Conservation (phyloP, 2,329 filamentous ascomycete species). For the Pseudovirgaria hyperparasitica region DNA sequence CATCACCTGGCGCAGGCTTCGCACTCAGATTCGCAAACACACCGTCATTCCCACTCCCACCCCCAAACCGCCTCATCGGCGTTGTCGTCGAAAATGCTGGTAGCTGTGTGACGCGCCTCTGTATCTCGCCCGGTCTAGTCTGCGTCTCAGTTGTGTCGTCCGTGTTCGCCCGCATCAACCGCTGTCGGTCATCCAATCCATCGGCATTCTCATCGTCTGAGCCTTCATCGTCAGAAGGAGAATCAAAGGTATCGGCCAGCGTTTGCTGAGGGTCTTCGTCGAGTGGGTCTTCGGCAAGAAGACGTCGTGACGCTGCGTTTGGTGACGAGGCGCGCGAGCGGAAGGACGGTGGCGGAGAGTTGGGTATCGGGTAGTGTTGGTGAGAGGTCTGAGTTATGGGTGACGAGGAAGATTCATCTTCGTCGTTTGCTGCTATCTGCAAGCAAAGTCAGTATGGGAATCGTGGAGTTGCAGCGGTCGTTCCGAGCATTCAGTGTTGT, state of each 20-base stretch:
- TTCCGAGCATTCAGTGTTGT: conserved; percentile 4
- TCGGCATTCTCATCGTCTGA: conserved; percentile 56
- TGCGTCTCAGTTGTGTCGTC: conserved; percentile 6
- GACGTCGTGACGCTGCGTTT: conserved; percentile 34
- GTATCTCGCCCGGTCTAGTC: conserved; percentile 21
- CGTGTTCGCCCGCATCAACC: conserved; percentile 61
- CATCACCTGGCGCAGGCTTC: conserved; percentile 70
- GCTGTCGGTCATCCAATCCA: conserved; percentile 69
- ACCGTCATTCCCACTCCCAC: conserved; percentile 68
- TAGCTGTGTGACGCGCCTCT: conserved; percentile 40
- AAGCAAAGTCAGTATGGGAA: conserved; percentile 6
- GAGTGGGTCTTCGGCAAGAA: conserved; percentile 40
- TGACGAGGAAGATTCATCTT: conserved; percentile 22
- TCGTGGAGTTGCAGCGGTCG: conserved; percentile 5
- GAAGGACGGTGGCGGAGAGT: conserved; percentile 61
- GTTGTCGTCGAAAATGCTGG: conserved; percentile 34
- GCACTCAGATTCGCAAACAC: conserved; percentile 93
- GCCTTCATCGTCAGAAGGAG: conserved; percentile 51
- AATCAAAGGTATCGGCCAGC: conserved; percentile 85
- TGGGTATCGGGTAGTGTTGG: conserved; percentile 26
- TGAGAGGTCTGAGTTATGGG: conserved; percentile 12
- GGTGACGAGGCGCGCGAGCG: conserved; percentile 69
- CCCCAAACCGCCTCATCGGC: conserved; percentile 44
- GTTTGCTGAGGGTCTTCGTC: conserved; percentile 55
- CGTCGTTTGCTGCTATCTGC: conserved; percentile 32